Base-by-base conservation (phyloP, 805 yeast species). In the Candida chilensis region DNA sequence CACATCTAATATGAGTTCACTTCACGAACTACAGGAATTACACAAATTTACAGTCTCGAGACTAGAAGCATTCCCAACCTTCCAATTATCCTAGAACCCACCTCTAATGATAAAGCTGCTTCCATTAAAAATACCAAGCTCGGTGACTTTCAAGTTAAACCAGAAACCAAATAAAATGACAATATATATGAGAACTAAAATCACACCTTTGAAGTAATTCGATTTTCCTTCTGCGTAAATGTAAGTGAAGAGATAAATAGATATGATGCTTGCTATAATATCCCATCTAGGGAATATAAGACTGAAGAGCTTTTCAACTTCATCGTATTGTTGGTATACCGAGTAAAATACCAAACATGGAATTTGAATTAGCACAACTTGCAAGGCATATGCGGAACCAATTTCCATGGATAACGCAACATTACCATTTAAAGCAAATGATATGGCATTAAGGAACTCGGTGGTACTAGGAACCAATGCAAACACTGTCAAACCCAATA, bases 381-480 rank as follows among this genome's bases (percentile, higher is more conserved):
- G 98, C 35, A 92, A 64, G 0, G 95, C 98, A 50, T 92, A 92
- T 0, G 98, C 98, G 38, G 94, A 78, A 36, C 98, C 98, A 53
- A 92, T 92, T 50, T 92, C 98, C 95, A 92, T 84, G 3, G 95
- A 84, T 27, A 92, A 62, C 1, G 98, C 95, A 32, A 92, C 95
- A 42, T 92, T 92, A 2, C 98, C 98, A 42, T 90, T 77, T 42
- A 86, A 75, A 0, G 98, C 98, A 61, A 92, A 92, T 16, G 96
- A 87, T 34, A 92, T 88, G 44, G 97, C 98, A 55, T 92, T 92
- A 35, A 92, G 69, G 45, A 92, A 92, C 57, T 92, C 98, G 0
- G 98, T 92, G 5, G 97, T 86, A 48, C 88, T 92, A 9, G 98
- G 98, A 17, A 92, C 96, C 27, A 92, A 61, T 0, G 98, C 97